These are phyloP conservation scores for Bombardia bombarda DNA, from an alignment of 495 filamentous ascomycete species.

Conservation along the genomic window DNA sequence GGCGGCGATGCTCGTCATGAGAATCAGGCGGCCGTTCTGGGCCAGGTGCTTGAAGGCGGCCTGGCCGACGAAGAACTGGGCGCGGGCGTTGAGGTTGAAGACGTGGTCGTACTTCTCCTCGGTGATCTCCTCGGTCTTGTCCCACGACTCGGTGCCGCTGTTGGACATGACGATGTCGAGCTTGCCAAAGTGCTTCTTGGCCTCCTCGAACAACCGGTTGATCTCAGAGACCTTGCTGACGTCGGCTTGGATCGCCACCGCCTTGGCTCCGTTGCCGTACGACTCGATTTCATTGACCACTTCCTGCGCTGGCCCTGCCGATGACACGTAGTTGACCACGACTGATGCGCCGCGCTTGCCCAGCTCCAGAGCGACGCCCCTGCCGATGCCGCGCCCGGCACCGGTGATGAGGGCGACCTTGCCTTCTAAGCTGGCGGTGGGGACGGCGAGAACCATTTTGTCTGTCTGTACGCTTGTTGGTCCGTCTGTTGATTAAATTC, in stretches of 20 bases:
- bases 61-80: constrained; percentile 79
- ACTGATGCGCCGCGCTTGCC: constrained; percentile 63
- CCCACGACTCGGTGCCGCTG: constrained; percentile 56
- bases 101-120: constrained; percentile 68
- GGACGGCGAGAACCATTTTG: constrained; percentile 25
- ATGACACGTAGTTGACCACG: constrained; percentile 70
- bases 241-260: constrained; percentile 67
- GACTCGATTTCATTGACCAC: constrained; percentile 43
- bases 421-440: constrained; percentile 43
- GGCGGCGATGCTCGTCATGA: constrained; percentile 50
- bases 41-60: constrained; percentile 63
- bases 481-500: no score
- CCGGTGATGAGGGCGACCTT: constrained; percentile 72
- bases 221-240: constrained; percentile 61
- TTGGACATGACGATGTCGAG: constrained; percentile 73
- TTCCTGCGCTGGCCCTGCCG: constrained; percentile 51
- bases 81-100: constrained; percentile 68
- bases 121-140: constrained; percentile 60
- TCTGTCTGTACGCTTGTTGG: background rate
- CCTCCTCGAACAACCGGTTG: constrained; percentile 50
- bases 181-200: constrained; percentile 57
- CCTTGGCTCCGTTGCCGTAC: constrained; percentile 43
- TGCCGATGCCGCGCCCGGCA: constrained; percentile 64
- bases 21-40: constrained; percentile 58
- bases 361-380: constrained; percentile 68